phyloP scores from a whole-genome alignment of 192 early-diverging fungal species.

The Coemansia sp. region DNA sequence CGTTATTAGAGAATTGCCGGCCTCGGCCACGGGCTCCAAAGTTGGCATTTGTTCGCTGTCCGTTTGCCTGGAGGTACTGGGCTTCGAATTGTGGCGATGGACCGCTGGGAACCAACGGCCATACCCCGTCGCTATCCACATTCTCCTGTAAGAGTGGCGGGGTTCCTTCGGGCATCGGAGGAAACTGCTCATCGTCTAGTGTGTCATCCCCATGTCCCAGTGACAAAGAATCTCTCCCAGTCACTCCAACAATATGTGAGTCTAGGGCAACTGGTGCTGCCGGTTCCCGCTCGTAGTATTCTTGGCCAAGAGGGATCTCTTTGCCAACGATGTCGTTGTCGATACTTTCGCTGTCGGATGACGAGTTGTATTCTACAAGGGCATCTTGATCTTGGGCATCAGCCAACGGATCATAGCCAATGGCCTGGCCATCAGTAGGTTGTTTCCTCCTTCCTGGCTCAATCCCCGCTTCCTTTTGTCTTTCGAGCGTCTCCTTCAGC shows the following conservation, averaged over 20 bases:
- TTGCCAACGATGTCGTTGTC: slow-evolving; percentile 3
- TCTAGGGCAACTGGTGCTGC: neutral
- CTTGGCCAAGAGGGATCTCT: neutral
- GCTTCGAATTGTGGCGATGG: slow-evolving; percentile 42
- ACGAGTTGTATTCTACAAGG: slow-evolving; percentile 12
- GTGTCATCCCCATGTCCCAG: neutral
- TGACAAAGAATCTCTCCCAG: neutral
- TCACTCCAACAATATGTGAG: neutral
- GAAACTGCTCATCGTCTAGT: slow-evolving; percentile 11
- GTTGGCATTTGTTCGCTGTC: neutral
- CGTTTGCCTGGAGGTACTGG: neutral
- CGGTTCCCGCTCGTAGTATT: slow-evolving; percentile 1
- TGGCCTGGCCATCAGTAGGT: neutral
- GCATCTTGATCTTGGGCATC: slow-evolving; percentile 4
- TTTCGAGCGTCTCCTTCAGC: slow-evolving; percentile 26
- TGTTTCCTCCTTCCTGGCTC: slow-evolving; percentile 2
- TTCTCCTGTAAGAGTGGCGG: slow-evolving; percentile 36
- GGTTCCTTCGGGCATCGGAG: slow-evolving; percentile 46
- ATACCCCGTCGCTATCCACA: slow-evolving; percentile 16
- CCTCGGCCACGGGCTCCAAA: neutral
- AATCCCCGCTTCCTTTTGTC: slow-evolving; percentile 43
- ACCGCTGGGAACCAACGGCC: slow-evolving; percentile 47
- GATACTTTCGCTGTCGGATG: slow-evolving; percentile 14
- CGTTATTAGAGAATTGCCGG: neutral
- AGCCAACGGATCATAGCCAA: slow-evolving; percentile 44